These are phyloP conservation scores for Aristolochia contorta DNA, from an alignment of 164 flowering plant species.

Conservation along the genomic window DNA sequence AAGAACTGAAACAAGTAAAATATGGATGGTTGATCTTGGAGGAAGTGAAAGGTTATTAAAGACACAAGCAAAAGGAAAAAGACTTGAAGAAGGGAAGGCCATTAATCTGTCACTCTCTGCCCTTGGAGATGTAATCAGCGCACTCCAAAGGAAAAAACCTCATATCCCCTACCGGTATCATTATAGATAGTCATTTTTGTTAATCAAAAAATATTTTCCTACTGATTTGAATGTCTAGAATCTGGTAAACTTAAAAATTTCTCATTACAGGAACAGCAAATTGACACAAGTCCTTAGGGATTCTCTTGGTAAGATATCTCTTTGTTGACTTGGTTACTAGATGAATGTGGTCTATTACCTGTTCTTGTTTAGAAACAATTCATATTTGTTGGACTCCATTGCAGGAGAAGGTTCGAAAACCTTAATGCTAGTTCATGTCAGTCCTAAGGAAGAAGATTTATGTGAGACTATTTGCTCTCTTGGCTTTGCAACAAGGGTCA, in stretches of 20 bases:
- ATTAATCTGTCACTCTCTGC: constrained; percentile 68
- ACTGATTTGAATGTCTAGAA: not conserved
- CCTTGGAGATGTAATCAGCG: constrained; percentile 60
- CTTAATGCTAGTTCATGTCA: constrained; percentile 62
- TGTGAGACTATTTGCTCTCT: constrained; percentile 60
- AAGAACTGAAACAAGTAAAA: constrained; percentile 37
- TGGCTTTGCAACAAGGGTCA: constrained; percentile 50
- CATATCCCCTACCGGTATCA: constrained; percentile 59
- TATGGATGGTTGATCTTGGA: constrained; percentile 70
- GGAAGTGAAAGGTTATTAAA: constrained; percentile 69
- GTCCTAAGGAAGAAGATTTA: constrained; percentile 60
- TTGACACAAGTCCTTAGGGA: constrained; percentile 63
- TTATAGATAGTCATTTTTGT: not conserved
- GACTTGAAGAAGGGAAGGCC: constrained; percentile 68
- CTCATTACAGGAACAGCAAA: constrained; percentile 65
- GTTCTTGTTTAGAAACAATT: not conserved
- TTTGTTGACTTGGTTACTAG: not conserved
- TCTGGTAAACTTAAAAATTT: not conserved
- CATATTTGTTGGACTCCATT: not conserved
- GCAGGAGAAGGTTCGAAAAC: constrained; percentile 62
- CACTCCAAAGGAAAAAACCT: constrained; percentile 39
- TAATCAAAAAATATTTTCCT: not conserved
- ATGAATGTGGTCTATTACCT: not conserved
- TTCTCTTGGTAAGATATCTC: constrained; percentile 42
- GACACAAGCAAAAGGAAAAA: constrained; percentile 50